phyloP scores from a whole-genome alignment of 1,284 basidiomycete genomes.

The Ceratobasidium sp. region DNA sequence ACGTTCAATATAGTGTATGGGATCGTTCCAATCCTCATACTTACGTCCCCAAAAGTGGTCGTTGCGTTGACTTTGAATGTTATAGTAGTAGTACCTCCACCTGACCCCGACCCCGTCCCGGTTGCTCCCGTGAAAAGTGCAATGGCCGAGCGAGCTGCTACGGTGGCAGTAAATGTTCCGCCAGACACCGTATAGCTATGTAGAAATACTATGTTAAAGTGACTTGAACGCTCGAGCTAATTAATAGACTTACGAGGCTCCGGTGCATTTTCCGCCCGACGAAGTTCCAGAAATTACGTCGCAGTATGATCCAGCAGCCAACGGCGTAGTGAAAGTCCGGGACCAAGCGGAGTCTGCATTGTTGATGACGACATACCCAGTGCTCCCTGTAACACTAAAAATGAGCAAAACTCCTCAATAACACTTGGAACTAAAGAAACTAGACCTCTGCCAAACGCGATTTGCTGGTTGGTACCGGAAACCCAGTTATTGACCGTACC shows the following conservation, averaged over 20 bases:
- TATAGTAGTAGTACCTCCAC: constrained; percentile 13
- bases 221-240: background rate
- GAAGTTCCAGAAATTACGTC: constrained; percentile 69
- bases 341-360: constrained; percentile 70
- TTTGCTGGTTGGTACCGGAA: constrained; percentile 67
- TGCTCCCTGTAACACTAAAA: constrained; percentile 48
- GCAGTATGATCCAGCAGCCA: constrained; percentile 72
- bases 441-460: constrained; percentile 73
- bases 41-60: constrained; percentile 42
- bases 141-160: constrained; percentile 68
- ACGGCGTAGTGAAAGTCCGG: constrained; percentile 66
- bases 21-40: background rate
- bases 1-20: background rate
- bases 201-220: background rate
- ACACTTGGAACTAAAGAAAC: background rate
- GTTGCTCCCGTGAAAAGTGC: constrained; percentile 69
- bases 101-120: constrained; percentile 32
- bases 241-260: constrained; percentile 61
- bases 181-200: constrained; percentile 66
- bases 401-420: background rate
- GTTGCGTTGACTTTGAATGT: constrained; percentile 42
- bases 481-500: constrained; percentile 67
- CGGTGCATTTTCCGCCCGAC: constrained; percentile 63
- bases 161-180: constrained; percentile 67
- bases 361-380: constrained; percentile 75